Conservation (phyloP, 1,284 basidiomycete species). For the Ceratobasidium papillatum region DNA sequence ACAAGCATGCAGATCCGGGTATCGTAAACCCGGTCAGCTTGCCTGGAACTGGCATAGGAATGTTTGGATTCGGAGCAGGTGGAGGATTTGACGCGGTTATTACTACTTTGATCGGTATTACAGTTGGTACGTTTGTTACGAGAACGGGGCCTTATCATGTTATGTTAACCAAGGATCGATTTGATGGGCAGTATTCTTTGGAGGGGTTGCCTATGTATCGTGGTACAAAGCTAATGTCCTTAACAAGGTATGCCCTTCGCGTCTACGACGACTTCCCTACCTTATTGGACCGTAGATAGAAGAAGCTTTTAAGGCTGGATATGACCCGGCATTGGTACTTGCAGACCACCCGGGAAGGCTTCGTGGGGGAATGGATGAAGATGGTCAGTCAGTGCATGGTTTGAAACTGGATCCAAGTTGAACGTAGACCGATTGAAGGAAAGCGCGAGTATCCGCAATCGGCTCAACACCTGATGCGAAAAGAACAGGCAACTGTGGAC, state of each 20-base stretch:
- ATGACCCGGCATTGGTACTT: conserved; percentile 82
- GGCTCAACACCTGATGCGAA: conserved; percentile 70
- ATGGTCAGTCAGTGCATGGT: conserved; percentile 10
- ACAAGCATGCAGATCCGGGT: conserved; percentile 11
- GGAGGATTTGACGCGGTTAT: conserved; percentile 61
- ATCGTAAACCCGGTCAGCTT: conserved; percentile 37
- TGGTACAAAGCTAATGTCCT: conserved; percentile 85
- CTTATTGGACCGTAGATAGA: conserved; percentile 60
- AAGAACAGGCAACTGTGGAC: conserved; percentile 80
- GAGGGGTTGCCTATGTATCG: conserved; percentile 73
- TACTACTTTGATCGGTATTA: conserved; percentile 67
- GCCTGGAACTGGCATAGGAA: conserved; percentile 35
- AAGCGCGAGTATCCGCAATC: conserved; percentile 56
- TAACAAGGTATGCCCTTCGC: conserved; percentile 63
- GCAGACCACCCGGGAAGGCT: conserved; percentile 57
- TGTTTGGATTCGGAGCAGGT: conserved; percentile 38
- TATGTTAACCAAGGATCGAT: background rate
- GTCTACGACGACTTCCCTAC: conserved; percentile 47
- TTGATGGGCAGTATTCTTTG: conserved; percentile 63
- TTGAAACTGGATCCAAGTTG: conserved; percentile 44
- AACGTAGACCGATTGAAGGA: conserved; percentile 49
- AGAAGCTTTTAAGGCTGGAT: conserved; percentile 68
- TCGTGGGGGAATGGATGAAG: conserved; percentile 36
- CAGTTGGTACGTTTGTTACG: conserved; percentile 58
- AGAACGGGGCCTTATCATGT: conserved; percentile 6